Evolutionary conservation across 2,329 filamentous ascomycete genomes (phyloP).

Genomic region (Xylaria sp.): DNA sequence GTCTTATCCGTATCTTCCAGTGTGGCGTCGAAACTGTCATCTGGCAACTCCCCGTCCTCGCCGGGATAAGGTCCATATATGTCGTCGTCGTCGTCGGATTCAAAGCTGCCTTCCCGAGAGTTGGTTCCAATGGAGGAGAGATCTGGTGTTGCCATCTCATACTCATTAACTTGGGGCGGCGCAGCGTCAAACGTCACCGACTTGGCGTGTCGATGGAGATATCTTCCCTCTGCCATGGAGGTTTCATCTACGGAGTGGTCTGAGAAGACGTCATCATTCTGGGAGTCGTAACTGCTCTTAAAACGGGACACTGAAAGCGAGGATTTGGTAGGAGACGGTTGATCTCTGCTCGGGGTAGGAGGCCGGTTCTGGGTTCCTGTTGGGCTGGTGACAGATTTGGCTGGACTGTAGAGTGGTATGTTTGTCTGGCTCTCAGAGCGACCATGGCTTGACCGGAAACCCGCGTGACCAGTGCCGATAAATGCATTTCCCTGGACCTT

Average conservation of each 20-base stretch:
- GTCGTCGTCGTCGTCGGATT: slow-evolving; percentile 81
- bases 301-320: slow-evolving; percentile 78
- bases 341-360: slow-evolving; percentile 73
- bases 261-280: slow-evolving; percentile 75
- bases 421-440: slow-evolving; percentile 69
- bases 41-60: slow-evolving; percentile 70
- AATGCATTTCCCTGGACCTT: slow-evolving; percentile 80
- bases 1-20: slow-evolving; percentile 97
- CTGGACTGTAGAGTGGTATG: slow-evolving; percentile 68
- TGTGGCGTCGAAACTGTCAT: slow-evolving; percentile 95
- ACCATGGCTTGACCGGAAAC: slow-evolving; percentile 63
- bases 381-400: slow-evolving; percentile 55
- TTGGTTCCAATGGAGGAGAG: slow-evolving; percentile 91
- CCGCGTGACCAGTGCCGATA: slow-evolving; percentile 66
- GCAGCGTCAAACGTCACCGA: slow-evolving; percentile 97
- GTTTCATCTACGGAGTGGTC: slow-evolving; percentile 70
- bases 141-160: slow-evolving; percentile 97
- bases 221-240: slow-evolving; percentile 72
- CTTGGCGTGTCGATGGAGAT: slow-evolving; percentile 86
- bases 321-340: slow-evolving; percentile 86
- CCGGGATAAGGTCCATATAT: slow-evolving; percentile 65
- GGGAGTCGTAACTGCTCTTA: slow-evolving; percentile 76
- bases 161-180: slow-evolving; percentile 95
- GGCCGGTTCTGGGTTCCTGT: slow-evolving; percentile 48
- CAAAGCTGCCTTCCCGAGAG: slow-evolving; percentile 92